Evolutionary conservation across 2,329 filamentous ascomycete species (phyloP), one percentile per base, ranked within the genome.

Genomic region (Zymoseptoria crescenta): DNA sequence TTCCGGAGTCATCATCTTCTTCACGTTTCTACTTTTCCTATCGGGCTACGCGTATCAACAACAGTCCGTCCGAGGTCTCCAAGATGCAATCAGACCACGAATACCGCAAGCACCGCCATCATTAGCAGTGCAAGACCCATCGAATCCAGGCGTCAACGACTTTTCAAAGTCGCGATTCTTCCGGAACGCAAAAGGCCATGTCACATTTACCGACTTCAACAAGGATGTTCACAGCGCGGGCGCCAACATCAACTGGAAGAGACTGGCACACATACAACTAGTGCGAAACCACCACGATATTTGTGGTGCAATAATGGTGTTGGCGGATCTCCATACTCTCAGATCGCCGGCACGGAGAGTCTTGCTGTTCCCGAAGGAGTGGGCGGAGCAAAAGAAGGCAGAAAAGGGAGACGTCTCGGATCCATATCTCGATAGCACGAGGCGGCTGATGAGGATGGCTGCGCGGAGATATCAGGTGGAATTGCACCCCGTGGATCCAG

Each of bases 41-140:
- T 91, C 89, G 55, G 92, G 92, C 68, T 96, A 95, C 73, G 83
- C 86, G 2, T 81, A 96, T 56, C 92, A 96, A 70, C 92, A 96
- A 74, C 85, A 90, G 67, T 94, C 91, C 0, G 83, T 96, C 4
- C 83, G 82, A 62, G 87, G 87, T 67, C 81, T 96, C 30, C 88
- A 93, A 68, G 78, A 80, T 58, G 88, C 88, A 19, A 87, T 96
- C 68, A 81, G 81, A 65, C 81, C 79, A 55, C 79, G 63, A 73
- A 78, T 69, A 56, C 77, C 77, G 0, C 72, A 73, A 57, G 73
- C 75, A 19, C 68, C 76, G 5, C 69, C 70, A 3, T 61, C 53
- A 29, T 29, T 59, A 8, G 56, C 35, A 8, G 63, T 54, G 13
- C 56, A 55, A 59, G 57, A 50, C 54, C 55, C n/a, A 49, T 61